These are phyloP conservation scores for Hymenotorrendiella dingleyae DNA, from an alignment of 2,329 filamentous ascomycete genomes.

Conservation along the genomic window DNA sequence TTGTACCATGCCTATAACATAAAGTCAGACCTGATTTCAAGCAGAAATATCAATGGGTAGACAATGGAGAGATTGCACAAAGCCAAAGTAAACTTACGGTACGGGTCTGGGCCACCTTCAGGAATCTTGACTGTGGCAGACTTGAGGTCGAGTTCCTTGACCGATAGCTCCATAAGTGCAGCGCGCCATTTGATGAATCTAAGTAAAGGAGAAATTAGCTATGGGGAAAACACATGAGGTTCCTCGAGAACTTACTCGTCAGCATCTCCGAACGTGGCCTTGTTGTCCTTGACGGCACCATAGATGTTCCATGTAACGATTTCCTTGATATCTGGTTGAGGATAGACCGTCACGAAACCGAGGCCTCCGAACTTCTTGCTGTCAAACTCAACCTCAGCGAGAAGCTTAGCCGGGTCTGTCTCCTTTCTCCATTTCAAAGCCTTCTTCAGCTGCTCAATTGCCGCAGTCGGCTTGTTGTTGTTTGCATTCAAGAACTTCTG, in stretches of 20 bases:
- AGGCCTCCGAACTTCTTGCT: constrained; percentile 67
- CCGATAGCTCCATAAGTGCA: constrained; percentile 81
- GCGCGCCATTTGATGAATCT: constrained; percentile 90
- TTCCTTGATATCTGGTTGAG: constrained; percentile 46
- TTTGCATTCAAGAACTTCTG: constrained; percentile 95
- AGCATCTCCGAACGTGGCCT: constrained; percentile 74
- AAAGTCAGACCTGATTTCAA: not conserved
- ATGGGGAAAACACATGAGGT: too few species aligned
- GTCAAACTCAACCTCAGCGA: constrained; percentile 56
- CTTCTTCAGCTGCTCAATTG: constrained; percentile 70
- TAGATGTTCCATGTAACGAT: constrained; percentile 94
- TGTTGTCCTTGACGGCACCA: constrained; percentile 75
- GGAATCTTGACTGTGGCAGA: constrained; percentile 57
- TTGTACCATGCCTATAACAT: constrained; percentile 57
- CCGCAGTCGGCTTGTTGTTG: constrained; percentile 64
- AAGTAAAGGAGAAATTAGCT: constrained; percentile 4
- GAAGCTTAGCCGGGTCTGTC: constrained; percentile 62
- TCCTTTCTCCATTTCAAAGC: constrained; percentile 80
- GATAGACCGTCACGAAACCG: constrained; percentile 74
- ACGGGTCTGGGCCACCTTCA: constrained; percentile 68
- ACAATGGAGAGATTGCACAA: not conserved
- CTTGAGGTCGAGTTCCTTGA: constrained; percentile 66
- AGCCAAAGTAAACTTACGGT: constrained; percentile 44
- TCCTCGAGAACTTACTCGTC: constrained; percentile 59
- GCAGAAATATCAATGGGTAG: not conserved